Evolutionary conservation across 805 yeast species (phyloP), one percentile per base, ranked within the genome.

Genomic region (Yarrowia bubula): DNA sequence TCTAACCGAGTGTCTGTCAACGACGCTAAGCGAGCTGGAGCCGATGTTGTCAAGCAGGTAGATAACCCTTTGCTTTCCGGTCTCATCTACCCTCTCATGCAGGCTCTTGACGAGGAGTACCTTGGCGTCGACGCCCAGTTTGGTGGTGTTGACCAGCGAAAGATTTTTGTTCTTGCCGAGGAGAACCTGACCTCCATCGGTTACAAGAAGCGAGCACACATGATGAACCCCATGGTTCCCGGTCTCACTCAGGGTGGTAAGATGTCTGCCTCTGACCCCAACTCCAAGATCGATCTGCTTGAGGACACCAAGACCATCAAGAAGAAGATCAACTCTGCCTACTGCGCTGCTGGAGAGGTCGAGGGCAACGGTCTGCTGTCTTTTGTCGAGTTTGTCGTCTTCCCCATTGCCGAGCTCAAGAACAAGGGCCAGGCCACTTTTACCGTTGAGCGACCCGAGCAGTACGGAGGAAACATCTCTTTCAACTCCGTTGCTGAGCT

Each of bases 161-260:
- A 95, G 80, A 95, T 95, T 73, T 95, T 95, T 71, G 98, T 92
- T 32, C 82, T 95, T 64, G 98, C 99, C 8, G 99, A 95, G 77
- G 99, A 95, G 79, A 88, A 89, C 78, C 84, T 95, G 75, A 92
- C 87, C 47, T 74, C 85, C 60, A 73, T 95, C 65, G 98, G 98
- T 46, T 95, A 93, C 87, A 90, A 89, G 79, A 95, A 95, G 83
- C 88, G 99, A 76, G 99, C 96, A 35, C 99, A 95, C 79, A 82
- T 95, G 75, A 95, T 95, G 99, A 95, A 95, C 80, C 93, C 92
- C 65, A 93, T 95, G 98, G 97, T 96, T 53, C 99, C 99, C 58
- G 98, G 99, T 64, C 84, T 95, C 71, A 86, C 88, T 37, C 97
- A 92, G 78, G 98, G 98, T 71, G 99, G 82, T 73, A 95, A 95